Base-by-base conservation (phyloP, 768 basidiomycete genomes). In the Xerocomellus amylosporus region DNA sequence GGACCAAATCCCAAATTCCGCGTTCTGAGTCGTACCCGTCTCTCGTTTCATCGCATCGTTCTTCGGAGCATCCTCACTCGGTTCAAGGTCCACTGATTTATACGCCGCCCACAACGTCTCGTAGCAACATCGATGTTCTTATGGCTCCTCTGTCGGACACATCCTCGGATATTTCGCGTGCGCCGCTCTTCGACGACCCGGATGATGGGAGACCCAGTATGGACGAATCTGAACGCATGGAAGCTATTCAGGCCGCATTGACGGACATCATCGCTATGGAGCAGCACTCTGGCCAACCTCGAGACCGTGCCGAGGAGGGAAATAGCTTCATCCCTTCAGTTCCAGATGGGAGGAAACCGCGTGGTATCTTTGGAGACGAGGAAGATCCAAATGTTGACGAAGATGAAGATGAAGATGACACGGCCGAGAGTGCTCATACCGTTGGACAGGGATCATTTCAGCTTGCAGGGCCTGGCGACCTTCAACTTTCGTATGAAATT, bases 181-280 rank as follows among this genome's bases (percentile, higher is more conserved):
- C 87, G 0, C 90, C 90, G 8, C 75, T 95, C 20, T 94, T 95
- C 58, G 83, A 87, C 59, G 88, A 91, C 61, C 85, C 88, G 1
- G 86, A 88, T 56, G 88, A 92, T 55, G 67, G 60, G 4, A 66
- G 63, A 54, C 71, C 56, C 55, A 81, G 77, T 55, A 74, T 74
- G 58, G 84, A 82, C 44, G 88, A 96, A 69, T 82, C 88, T 48
- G 80, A 88, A 60, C 79, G 93, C 37, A 97, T 98, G 84, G 93
- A 94, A 63, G 95, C 96, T 3, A 97, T 98, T 19, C 93, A 94
- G 63, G 94, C 94, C 8, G 97, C 97, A 5, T 75, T 99, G 58
- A 94, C 91, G 10, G 92, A 96, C 66, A 98, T 99, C 68, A 94
- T 99, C 64, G 92, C 93, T 3, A 77, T 88, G 38, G 91, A 96